Evolutionary conservation across 441 rosid species (phyloP), one percentile per base, ranked within the genome.

Genomic region (Gossypium gossypioides): DNA sequence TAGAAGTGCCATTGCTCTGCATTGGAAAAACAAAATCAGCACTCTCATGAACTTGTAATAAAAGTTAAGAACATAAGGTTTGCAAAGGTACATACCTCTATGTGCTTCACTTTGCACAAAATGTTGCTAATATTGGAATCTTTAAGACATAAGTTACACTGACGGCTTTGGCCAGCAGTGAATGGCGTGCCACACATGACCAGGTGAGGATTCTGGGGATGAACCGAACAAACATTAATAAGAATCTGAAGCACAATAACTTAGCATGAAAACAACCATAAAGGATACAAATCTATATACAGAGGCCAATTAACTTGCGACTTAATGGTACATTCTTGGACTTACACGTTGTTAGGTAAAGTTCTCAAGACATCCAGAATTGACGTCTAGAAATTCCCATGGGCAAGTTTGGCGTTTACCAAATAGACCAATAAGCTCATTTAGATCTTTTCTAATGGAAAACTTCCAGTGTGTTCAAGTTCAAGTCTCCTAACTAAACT

Each of bases 151-250:
- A 93, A 82, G 81, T 91, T 87, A 51, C 97, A 90, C 7, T 80
- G 82, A 7, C 88, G 89, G 72, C 85, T 84, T 77, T 90, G 92
- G 76, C 97, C 98, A 70, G 91, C 88, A 16, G 89, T 86, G 77
- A 90, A 84, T 79, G 74, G 79, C 63, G 85, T 68, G 54, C 87
- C 91, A 40, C 69, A 79, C 86, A 96, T 83, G 80, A 65, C 66
- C 83, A 73, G 70, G 79, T 93, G 92, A 76, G 96, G 90, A 72
- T 90, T 90, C 99, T 96, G 94, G 29, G 29, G 67, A 83, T 65
- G 40, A 78, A 73, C 37, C 6, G 1, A 21, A 56, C 15, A 58
- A 75, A 66, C 32, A 65, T 76, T 21, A 32, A 37, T 29, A 25
- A 77, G 72, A 72, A 76, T 84, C 59, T 79, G 77, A 77, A 73